Conservation (phyloP, 1,139 yeast species). For the Blastobotrys persicus region DNA sequence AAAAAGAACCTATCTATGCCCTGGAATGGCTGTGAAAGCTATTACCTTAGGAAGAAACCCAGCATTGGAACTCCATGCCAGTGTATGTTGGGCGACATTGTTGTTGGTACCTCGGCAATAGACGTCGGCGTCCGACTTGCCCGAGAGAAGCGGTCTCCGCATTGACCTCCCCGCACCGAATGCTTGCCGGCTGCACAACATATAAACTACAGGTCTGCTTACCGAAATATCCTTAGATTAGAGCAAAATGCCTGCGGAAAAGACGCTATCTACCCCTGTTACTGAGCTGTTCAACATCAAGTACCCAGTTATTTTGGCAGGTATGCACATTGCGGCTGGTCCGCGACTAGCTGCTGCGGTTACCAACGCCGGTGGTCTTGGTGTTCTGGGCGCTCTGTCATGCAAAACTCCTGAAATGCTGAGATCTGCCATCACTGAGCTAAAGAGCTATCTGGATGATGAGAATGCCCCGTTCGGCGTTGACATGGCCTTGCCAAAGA, state of each 20-base stretch:
- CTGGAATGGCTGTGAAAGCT: too few species aligned
- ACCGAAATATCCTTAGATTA: not conserved
- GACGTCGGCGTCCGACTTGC: too few species aligned
- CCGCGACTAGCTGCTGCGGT: constrained; percentile 34
- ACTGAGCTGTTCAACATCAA: constrained; percentile 30
- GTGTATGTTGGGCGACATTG: too few species aligned
- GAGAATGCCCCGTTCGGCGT: constrained; percentile 29
- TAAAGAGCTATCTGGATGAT: constrained; percentile 25
- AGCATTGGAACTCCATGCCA: too few species aligned
- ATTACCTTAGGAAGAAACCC: too few species aligned
- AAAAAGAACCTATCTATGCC: too few species aligned
- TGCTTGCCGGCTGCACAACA: not conserved
- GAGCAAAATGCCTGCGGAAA: constrained; percentile 8
- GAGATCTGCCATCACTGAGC: constrained; percentile 28
- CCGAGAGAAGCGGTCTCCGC: constrained; percentile 1
- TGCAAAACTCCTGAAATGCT: constrained; percentile 29
- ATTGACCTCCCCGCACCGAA: not conserved
- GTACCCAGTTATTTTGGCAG: constrained; percentile 32
- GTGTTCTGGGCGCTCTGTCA: constrained; percentile 30
- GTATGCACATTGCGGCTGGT: constrained; percentile 32
- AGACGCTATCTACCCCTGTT: constrained; percentile 26
- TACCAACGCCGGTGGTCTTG: constrained; percentile 33
- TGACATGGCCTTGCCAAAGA: constrained; percentile 31
- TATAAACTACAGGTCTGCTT: too few species aligned
- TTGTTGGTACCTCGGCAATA: too few species aligned